Evolutionary conservation across 257 asterid species (phyloP), one percentile per base, ranked within the genome.

Genomic region (Paraleonurus japonicus): DNA sequence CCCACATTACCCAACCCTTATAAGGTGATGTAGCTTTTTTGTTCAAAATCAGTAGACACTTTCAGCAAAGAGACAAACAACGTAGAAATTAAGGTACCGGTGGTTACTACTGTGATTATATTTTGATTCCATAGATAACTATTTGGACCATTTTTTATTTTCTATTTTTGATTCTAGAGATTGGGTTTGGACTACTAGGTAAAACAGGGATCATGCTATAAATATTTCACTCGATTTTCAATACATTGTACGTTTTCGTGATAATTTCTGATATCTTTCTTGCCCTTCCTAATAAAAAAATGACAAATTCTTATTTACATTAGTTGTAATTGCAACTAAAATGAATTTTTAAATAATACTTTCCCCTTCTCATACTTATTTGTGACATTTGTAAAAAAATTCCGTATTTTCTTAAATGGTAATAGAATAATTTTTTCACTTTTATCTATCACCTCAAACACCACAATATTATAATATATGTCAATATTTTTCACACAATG

Each of bases 101-200:
- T 67, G 80, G 76, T 68, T 72, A 55, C 82, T 17, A 23, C 13
- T 43, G 67, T 30, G 61, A 65, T 71, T 51, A 70, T 78, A 77
- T 65, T 70, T 64, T 17, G 72, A 72, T 68, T 51, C 62, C 67
- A 69, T 75, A 65, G 41, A 27, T 33, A 26, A 63, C 69, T 70
- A 58, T 58, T 55, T 55, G 61, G 48, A 47, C 16, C 19, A 65
- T n/a, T n/a, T 47, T 47, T 5, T n/a, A 69, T 47, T 47, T 15
- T 47, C 20, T 5, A 41, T 13, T 12, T 41, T 47, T 45, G 5
- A 45, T n/a, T 45, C 53, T 45, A 4, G 50, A 39, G 48, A 2
- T 9, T 0, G 51, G 51, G 54, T 47, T 47, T 47, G 54, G 54
- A 15, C 20, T 47, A 65, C 48, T 50, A 45, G 75, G 23, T 70